These are phyloP conservation scores for Barnettozyma vustinii DNA, from an alignment of 805 yeast species.

Conservation along the genomic window DNA sequence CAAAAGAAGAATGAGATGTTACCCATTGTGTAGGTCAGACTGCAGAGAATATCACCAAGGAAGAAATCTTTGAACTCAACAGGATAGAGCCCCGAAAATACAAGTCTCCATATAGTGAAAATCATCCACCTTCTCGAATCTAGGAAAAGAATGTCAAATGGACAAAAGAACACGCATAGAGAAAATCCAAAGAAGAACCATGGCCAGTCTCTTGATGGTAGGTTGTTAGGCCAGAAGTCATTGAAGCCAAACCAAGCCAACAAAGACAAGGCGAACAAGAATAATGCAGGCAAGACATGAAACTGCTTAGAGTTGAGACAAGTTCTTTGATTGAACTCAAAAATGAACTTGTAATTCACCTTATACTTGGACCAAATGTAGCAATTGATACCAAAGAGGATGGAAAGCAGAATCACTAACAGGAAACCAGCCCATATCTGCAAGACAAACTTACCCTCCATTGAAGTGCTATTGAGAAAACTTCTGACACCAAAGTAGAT, in stretches of 20 bases:
- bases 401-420: slow-evolving; percentile 50
- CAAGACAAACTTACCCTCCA: slow-evolving; percentile 55
- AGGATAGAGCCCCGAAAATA: slow-evolving; percentile 83
- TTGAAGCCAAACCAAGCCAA: slow-evolving; percentile 73
- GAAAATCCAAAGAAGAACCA: slow-evolving; percentile 62
- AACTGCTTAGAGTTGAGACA: slow-evolving; percentile 63
- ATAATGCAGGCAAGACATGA: slow-evolving; percentile 55
- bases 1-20: slow-evolving; percentile 85
- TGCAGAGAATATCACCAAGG: slow-evolving; percentile 85
- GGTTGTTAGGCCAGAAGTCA: slow-evolving; percentile 53
- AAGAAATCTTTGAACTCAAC: slow-evolving; percentile 95
- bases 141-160: slow-evolving; percentile 50
- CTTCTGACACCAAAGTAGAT: slow-evolving; percentile 46
- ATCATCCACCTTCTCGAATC: slow-evolving; percentile 77
- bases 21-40: slow-evolving; percentile 82
- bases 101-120: slow-evolving; percentile 62
- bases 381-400: slow-evolving; percentile 66
- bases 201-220: slow-evolving; percentile 74
- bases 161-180: slow-evolving; percentile 48
- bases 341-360: slow-evolving; percentile 86
- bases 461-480: slow-evolving; percentile 34
- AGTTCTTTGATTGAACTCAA: slow-evolving; percentile 73
- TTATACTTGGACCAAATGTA: slow-evolving; percentile 66
- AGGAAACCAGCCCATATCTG: slow-evolving; percentile 95
- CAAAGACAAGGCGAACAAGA: slow-evolving; percentile 51